A percentile compares a stretch with the other conserved stretches of the same genome.
phyloP scores from a whole-genome alignment of 164 flowering plant genomes.

The Liriodendron chinense region DNA sequence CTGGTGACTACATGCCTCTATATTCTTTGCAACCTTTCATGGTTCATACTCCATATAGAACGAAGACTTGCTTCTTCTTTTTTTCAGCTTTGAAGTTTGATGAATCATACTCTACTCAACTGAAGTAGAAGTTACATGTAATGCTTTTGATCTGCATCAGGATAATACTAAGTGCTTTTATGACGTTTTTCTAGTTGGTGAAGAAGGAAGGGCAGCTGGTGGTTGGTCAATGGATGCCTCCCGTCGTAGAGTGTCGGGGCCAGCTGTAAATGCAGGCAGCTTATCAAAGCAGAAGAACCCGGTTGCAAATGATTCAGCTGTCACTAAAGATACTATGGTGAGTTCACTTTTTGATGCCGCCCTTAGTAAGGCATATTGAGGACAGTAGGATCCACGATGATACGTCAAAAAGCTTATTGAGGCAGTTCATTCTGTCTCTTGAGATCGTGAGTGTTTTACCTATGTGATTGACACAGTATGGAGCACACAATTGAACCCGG shows the following conservation, averaged over 20 bases:
- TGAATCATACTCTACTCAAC: too few relatives aligned
- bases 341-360: slow-evolving; percentile 7
- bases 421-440: background rate
- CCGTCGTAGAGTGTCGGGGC: slow-evolving; percentile 64
- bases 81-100: too few relatives aligned
- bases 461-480: too few relatives aligned
- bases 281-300: slow-evolving; percentile 68
- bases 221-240: slow-evolving; percentile 48
- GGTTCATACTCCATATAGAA: too few relatives aligned
- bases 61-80: too few relatives aligned
- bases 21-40: too few relatives aligned
- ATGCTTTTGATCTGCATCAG: background rate
- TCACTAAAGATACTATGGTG: slow-evolving; percentile 60
- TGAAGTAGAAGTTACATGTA: background rate
- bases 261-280: slow-evolving; percentile 46
- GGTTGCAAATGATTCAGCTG: slow-evolving; percentile 48
- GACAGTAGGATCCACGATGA: background rate
- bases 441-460: background rate
- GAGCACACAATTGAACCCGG: too few relatives aligned
- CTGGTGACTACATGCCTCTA: too few relatives aligned
- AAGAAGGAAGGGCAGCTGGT: slow-evolving; percentile 54
- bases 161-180: too few relatives aligned
- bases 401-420: background rate
- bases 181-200: slow-evolving; percentile 37
- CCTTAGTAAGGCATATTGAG: background rate